Evolutionary conservation across 2,329 filamentous ascomycete genomes (phyloP), one percentile per base, ranked within the genome.

Genomic region (Chaetomium strumarium): DNA sequence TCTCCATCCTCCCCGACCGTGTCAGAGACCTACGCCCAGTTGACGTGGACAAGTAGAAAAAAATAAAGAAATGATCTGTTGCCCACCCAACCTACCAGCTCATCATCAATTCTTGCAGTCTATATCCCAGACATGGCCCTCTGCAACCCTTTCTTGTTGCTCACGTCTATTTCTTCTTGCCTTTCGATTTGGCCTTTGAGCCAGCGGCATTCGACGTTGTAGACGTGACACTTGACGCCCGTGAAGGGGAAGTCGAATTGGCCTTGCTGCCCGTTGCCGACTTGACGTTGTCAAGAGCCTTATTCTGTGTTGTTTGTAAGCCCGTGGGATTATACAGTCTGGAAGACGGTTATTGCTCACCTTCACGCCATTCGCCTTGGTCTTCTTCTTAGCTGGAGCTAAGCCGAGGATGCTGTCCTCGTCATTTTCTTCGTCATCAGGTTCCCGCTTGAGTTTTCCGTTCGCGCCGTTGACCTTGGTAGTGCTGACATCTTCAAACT

Each of bases 301-400:
- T 97, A 71, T 96, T 96, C 91, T 97, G 67, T 59, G 30, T 1
- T 7, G 41, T 30, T 20, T 46, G 62, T 58, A 24, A 49, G 20
- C 10, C 6, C 14, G 17, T 39, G 6, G 52, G 34, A 31, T 34
- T 17, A 24, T 8, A 8, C 29, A 33, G 20, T 13, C 31, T 29
- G 31, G 70, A 2, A 19, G 7, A 34, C 12, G n/a, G 2, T 2
- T 11, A 16, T 29, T 24, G 34, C 83, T 67, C 76, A 93, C 90
- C 81, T 95, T 95, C 56, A 90, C 86, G 49, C 85, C 85, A 62
- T 88, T 89, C 1, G 63, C 55, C 78, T 95, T 95, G 14, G 84
- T 79, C 81, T 95, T 96, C 80, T 97, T 97, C 80, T 95, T 96
- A 1, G 85, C 84, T n/a, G 90, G 90, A 1, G 83, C 84, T 68